Conservation (phyloP, 202 grass and related monocot species). For the Schoenoplectus tabernaemontani region DNA sequence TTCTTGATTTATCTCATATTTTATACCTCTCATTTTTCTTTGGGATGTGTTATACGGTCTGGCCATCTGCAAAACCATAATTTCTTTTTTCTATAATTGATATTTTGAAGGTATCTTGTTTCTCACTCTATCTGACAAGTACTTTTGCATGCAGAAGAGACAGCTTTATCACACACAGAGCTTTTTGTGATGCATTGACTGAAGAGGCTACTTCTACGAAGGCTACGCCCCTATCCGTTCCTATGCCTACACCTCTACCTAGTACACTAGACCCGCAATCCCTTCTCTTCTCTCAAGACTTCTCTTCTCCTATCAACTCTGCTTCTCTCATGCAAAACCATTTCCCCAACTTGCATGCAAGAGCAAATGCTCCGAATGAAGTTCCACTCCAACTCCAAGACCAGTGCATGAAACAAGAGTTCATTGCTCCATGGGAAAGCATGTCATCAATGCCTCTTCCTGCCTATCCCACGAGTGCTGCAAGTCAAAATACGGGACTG, state of each 20-base stretch:
- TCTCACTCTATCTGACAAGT: conserved; percentile 13
- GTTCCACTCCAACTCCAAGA: conserved; percentile 12
- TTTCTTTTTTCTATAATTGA: neutral
- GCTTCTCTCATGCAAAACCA: conserved; percentile 14
- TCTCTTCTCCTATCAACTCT: conserved; percentile 14
- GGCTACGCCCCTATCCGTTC: neutral
- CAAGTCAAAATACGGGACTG: conserved; percentile 8
- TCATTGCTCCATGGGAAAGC: conserved; percentile 22
- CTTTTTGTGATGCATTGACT: conserved; percentile 92
- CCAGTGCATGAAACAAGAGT: conserved; percentile 26
- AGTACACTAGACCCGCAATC: conserved; percentile 10
- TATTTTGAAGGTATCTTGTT: conserved; percentile 18
- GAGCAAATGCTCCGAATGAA: neutral
- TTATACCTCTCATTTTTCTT: neutral
- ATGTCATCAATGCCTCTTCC: conserved; percentile 23
- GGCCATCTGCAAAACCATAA: neutral
- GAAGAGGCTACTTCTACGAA: conserved; percentile 42
- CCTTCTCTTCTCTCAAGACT: conserved; percentile 33
- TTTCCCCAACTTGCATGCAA: conserved; percentile 4
- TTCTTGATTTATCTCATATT: neutral
- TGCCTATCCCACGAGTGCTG: neutral
- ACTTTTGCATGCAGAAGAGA: conserved; percentile 61
- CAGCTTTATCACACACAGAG: conserved; percentile 98
- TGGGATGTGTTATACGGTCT: too few relatives aligned
- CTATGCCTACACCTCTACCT: neutral